Percentiles rank a stretch among this genome's conserved stretches.
Conservation (phyloP, 768 basidiomycete genomes). For the Leccinum imitatum region DNA sequence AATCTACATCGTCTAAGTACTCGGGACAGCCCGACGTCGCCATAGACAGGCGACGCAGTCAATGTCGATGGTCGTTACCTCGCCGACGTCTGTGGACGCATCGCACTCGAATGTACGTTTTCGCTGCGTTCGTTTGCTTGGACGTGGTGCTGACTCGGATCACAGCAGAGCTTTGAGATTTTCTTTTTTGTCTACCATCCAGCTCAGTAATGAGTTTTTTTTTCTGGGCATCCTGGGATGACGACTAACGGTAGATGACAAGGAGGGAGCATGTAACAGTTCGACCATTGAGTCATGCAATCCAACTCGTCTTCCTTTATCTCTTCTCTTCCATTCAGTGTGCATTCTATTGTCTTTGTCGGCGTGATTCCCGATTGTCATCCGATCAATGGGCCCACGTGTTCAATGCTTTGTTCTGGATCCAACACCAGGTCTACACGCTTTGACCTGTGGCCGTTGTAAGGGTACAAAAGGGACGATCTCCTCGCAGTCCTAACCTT, state of each 20-base stretch:
- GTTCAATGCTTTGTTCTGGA: not conserved
- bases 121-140: not conserved
- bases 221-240: slow-evolving; percentile 1
- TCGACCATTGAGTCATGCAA: slow-evolving; percentile 16
- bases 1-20: not conserved
- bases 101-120: slow-evolving; percentile 15
- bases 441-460: not conserved
- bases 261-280: slow-evolving; percentile 15
- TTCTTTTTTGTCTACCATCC: not conserved
- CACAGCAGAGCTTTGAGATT: slow-evolving; percentile 23
- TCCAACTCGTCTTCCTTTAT: not conserved
- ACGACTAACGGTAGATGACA: not conserved
- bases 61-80: slow-evolving; percentile 23
- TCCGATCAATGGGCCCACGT: not conserved
- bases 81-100: slow-evolving; percentile 12
- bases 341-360: not conserved
- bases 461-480: not conserved
- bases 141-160: not conserved
- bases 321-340: not conserved
- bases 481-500: not conserved
- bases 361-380: not conserved
- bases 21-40: slow-evolving; percentile 5
- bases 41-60: too few species aligned
- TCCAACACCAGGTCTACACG: not conserved
- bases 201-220: slow-evolving; percentile 5